Percentiles rank a stretch among this genome's conserved stretches.
Conservation (phyloP, 2,329 filamentous ascomycete species). For the Diaporthe capsici region DNA sequence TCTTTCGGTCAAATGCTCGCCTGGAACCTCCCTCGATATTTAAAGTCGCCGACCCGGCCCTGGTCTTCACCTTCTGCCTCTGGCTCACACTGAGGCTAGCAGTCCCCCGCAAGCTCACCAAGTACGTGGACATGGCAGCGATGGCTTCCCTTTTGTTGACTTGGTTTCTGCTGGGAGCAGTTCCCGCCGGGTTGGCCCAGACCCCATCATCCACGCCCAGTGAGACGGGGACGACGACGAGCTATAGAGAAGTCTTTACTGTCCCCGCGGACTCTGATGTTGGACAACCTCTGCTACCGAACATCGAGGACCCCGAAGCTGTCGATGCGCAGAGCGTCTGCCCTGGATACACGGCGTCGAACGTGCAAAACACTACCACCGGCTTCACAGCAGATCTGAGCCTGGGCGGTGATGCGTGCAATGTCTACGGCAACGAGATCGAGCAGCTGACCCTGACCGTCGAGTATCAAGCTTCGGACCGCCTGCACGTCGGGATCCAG, state of each 20-base stretch:
- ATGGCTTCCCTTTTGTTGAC: slow-evolving; percentile 36
- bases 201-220: neutral
- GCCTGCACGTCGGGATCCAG: slow-evolving; percentile 79
- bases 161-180: slow-evolving; percentile 25
- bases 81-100: slow-evolving; percentile 17
- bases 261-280: slow-evolving; percentile 37
- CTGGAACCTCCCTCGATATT: slow-evolving; percentile 13
- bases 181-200: slow-evolving; percentile 23
- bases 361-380: slow-evolving; percentile 65
- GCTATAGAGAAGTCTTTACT: slow-evolving; percentile 39
- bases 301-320: slow-evolving; percentile 39
- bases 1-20: slow-evolving; percentile 15
- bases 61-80: slow-evolving; percentile 21
- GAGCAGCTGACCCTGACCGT: slow-evolving; percentile 55
- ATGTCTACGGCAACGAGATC: slow-evolving; percentile 82
- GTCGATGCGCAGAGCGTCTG: slow-evolving; percentile 55
- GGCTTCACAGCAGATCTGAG: slow-evolving; percentile 77
- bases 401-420: slow-evolving; percentile 78
- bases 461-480: slow-evolving; percentile 59
- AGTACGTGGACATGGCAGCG: slow-evolving; percentile 26
- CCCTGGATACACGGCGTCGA: slow-evolving; percentile 76
- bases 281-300: slow-evolving; percentile 38
- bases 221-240: slow-evolving; percentile 32
- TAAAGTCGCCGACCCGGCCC: neutral
- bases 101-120: slow-evolving; percentile 19